Base-by-base conservation (phyloP, 2,329 filamentous ascomycete species). In the Aspergillus fumigatus region DNA sequence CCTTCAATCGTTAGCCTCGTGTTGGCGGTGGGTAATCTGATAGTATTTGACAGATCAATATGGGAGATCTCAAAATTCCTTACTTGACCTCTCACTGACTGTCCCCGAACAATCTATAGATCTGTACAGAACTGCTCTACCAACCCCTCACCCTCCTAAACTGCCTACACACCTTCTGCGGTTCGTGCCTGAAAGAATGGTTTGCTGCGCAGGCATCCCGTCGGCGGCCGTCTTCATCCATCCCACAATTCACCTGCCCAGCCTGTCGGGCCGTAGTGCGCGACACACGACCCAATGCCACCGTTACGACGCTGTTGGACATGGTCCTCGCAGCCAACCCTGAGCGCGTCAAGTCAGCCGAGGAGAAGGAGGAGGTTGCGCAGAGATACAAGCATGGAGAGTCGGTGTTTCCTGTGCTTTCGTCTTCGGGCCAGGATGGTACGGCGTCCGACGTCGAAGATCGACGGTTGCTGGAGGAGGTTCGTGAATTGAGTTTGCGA, bases 121-220 rank as follows among this genome's bases (percentile, higher is more conserved):
- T 99, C 69, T 99, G 94, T 80, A 96, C 93, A 66, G 94, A 97
- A 74, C 84, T 96, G 62, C 86, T 96, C 61, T 95, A 91, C 76
- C 90, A 95, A 73, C 92, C 92, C 35, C 82, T 96, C 62, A 96
- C 92, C 27, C 85, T 96, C 51, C 89, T 96, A 73, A 90, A 96
- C 79, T 96, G 92, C 72, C 84, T 96, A 48, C 92, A 96, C 76
- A 97, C 93, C 48, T 99, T 95, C 75, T 99, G 94, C 79, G 94
- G 92, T 62, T 89, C 90, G 41, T 99, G 94, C 71, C 75, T 97
- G 57, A 96, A 96, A 74, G 91, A 96, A 78, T 99, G 94, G 94
- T 99, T 97, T 72, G 79, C 81, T 61, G 94, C 86, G 74, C 91
- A 96, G 73, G 86, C 87, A 40, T 79, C 81, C 29, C 84, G 60